phyloP scores from a whole-genome alignment of 306 rosid genomes.

The Calophaca sinica region DNA sequence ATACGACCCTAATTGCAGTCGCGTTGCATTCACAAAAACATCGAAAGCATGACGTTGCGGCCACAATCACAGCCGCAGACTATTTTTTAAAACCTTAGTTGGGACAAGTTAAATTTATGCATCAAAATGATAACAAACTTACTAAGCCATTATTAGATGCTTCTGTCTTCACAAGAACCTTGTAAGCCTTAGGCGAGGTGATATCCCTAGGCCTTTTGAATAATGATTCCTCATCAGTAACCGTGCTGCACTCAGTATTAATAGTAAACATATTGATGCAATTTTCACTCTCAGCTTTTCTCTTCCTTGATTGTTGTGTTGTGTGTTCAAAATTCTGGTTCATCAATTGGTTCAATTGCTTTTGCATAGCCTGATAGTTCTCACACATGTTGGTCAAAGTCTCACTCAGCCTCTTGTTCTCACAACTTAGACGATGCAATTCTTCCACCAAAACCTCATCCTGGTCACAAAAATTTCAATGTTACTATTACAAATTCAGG shows the following conservation, averaged over 20 bases:
- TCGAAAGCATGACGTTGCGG: no score
- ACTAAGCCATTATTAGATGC: conserved; percentile 73
- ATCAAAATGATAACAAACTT: conserved; percentile 34
- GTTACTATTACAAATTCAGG: background rate
- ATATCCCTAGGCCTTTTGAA: conserved; percentile 52
- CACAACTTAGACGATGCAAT: conserved; percentile 59
- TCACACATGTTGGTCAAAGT: conserved; percentile 53
- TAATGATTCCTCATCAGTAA: conserved; percentile 58
- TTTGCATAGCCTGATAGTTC: conserved; percentile 55
- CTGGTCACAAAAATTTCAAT: conserved; percentile 24
- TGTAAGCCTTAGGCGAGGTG: conserved; percentile 59
- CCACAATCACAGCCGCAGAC: no score
- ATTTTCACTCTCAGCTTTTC: conserved; percentile 57
- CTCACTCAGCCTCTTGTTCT: conserved; percentile 68
- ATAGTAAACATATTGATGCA: conserved; percentile 8
- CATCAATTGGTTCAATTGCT: conserved; percentile 53
- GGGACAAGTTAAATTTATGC: background rate
- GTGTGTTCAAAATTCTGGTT: conserved; percentile 28
- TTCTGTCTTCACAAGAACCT: conserved; percentile 64
- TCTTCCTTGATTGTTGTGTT: conserved; percentile 48
- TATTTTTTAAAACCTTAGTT: background rate
- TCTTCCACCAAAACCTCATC: conserved; percentile 53
- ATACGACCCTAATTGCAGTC: no score
- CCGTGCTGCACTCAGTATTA: conserved; percentile 56
- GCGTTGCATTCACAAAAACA: background rate